Conservation (phyloP, 371 early-diverging fungal genomes). For the Actinomortierella ambigua region DNA sequence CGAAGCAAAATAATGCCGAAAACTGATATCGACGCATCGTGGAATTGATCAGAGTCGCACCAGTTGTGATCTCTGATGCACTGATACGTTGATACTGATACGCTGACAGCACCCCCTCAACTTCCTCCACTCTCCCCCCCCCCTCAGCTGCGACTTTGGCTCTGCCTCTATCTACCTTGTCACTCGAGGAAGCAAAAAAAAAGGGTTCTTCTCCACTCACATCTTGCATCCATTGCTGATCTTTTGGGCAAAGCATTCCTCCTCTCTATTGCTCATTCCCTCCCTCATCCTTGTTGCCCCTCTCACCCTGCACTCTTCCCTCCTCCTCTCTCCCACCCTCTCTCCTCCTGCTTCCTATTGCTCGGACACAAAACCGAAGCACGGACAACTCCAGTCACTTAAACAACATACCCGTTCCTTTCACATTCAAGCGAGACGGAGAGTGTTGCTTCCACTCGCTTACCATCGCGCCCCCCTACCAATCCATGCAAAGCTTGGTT, state of each 20-base stretch:
- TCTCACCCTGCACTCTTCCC: neutral
- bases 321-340: constrained; percentile 1
- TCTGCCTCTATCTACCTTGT: no score
- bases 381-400: neutral
- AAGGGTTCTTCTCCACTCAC: no score
- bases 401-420: neutral
- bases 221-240: neutral
- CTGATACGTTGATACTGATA: no score
- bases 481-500: constrained; percentile 42
- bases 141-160: no score
- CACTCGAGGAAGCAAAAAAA: no score
- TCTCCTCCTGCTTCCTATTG: constrained; percentile 1
- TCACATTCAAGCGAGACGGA: neutral
- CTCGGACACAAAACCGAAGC: constrained; percentile 1
- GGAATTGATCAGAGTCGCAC: no score
- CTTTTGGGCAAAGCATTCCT: no score
- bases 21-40: no score
- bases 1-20: no score
- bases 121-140: no score
- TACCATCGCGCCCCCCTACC: neutral
- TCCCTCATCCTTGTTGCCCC: neutral
- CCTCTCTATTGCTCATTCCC: constrained; percentile 5
- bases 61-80: constrained; percentile 4
- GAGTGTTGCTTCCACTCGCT: neutral
- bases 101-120: no score